Conservation (phyloP, 768 basidiomycete species). For the Pholiota molesta region DNA sequence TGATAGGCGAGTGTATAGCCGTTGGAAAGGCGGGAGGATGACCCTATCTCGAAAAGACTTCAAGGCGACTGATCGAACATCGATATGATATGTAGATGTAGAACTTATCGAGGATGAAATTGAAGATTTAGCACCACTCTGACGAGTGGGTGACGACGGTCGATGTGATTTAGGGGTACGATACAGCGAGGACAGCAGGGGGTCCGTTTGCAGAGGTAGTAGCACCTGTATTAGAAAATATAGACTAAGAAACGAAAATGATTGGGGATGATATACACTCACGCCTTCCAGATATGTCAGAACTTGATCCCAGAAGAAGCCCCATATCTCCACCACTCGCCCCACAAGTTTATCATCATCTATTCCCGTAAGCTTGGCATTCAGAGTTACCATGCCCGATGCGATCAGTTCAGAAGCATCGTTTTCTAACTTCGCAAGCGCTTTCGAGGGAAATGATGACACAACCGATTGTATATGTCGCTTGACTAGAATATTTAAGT, state of each 20-base stretch:
- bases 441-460: conserved; percentile 72
- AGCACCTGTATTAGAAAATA: conserved; percentile 29
- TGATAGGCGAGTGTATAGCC: conserved; percentile 59
- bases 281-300: conserved; percentile 89
- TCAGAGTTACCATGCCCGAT: conserved; percentile 90
- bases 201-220: conserved; percentile 39
- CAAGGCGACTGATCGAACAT: conserved; percentile 81
- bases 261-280: conserved; percentile 28
- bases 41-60: conserved; percentile 81
- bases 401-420: conserved; percentile 85
- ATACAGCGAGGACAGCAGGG: conserved; percentile 68
- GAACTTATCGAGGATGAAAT: conserved; percentile 34
- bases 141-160: conserved; percentile 50
- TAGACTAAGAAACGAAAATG: conserved; percentile 2
- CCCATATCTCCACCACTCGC: conserved; percentile 87
- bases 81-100: conserved; percentile 58
- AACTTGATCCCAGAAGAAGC: conserved; percentile 91
- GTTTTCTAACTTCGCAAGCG: conserved; percentile 70
- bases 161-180: conserved; percentile 62
- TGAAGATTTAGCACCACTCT: conserved; percentile 45
- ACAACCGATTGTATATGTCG: conserved; percentile 77
- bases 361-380: conserved; percentile 74
- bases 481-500: conserved; percentile 81
- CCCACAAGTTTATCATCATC: conserved; percentile 80
- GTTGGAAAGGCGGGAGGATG: conserved; percentile 63